Percentiles rank a stretch among this genome's conserved stretches.
These are phyloP conservation scores for Guyanaporus albipodus DNA, from an alignment of 768 basidiomycete genomes.

Conservation along the genomic window DNA sequence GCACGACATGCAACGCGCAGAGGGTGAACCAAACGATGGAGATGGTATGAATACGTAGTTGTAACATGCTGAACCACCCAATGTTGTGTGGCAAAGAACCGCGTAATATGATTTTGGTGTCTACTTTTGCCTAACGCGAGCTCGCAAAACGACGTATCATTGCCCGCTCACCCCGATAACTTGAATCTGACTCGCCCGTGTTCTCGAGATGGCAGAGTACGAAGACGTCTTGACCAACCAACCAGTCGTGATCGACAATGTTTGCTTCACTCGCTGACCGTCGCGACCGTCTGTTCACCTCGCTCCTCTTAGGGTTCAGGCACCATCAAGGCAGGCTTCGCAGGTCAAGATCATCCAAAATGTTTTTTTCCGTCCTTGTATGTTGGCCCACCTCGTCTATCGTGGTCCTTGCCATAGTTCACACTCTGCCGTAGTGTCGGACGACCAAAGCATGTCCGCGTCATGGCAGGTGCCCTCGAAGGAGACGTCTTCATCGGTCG, in stretches of 20 bases:
- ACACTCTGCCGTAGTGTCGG: conserved; percentile 62
- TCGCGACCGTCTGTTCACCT: conserved; percentile 24
- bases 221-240: conserved; percentile 97
- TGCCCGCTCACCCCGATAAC: neutral
- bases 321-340: conserved; percentile 98
- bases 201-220: conserved; percentile 68
- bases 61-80: conserved; percentile 16
- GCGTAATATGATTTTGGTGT: neutral
- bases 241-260: conserved; percentile 98
- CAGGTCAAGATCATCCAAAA: conserved; percentile 98
- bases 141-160: conserved; percentile 9
- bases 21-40: conserved; percentile 18
- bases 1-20: conserved; percentile 21
- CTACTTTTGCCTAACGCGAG: neutral
- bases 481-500: conserved; percentile 96
- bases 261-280: conserved; percentile 37
- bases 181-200: conserved; percentile 7
- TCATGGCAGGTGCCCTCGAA: conserved; percentile 97
- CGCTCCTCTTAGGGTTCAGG: conserved; percentile 78
- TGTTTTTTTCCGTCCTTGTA: conserved; percentile 99
- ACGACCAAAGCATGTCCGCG: conserved; percentile 93
- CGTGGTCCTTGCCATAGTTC: conserved; percentile 20
- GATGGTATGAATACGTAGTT: conserved; percentile 7
- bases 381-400: conserved; percentile 42
- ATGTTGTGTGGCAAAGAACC: conserved; percentile 16